A percentile compares a stretch with the other conserved stretches of the same genome.
These are phyloP conservation scores for Ogataea pini DNA, from an alignment of 805 yeast species.

Conservation along the genomic window DNA sequence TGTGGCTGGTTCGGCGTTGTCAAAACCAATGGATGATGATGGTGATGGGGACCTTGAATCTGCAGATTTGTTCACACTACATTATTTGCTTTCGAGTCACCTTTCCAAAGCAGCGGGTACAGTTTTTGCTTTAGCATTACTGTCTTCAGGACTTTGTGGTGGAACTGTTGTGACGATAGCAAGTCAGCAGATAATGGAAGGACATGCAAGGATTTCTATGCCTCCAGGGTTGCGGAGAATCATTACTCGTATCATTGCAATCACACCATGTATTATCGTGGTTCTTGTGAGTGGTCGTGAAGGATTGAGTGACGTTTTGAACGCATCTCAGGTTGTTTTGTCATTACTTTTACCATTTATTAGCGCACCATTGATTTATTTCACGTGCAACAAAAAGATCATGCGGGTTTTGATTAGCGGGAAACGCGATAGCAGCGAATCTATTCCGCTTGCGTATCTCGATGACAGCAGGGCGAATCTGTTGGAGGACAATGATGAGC, in stretches of 20 bases:
- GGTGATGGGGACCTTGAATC: conserved; percentile 63
- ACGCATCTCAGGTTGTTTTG: conserved; percentile 80
- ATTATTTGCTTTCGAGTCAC: conserved; percentile 65
- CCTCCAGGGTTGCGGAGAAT: conserved; percentile 82
- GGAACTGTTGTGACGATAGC: conserved; percentile 93
- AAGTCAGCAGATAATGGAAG: conserved; percentile 92
- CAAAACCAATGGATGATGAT: conserved; percentile 38
- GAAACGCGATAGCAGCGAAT: conserved; percentile 8
- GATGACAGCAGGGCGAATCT: conserved; percentile 15
- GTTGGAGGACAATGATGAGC: conserved; percentile 8
- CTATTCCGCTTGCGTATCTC: conserved; percentile 12
- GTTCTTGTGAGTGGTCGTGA: conserved; percentile 74
- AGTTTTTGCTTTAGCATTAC: conserved; percentile 83
- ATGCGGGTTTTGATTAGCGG: conserved; percentile 34
- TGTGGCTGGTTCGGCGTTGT: conserved; percentile 87
- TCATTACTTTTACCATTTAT: conserved; percentile 82
- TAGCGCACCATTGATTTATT: conserved; percentile 82
- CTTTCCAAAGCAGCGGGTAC: conserved; percentile 85
- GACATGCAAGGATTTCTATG: conserved; percentile 76
- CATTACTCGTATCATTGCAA: conserved; percentile 79
- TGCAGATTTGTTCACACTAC: conserved; percentile 83
- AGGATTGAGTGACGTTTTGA: conserved; percentile 74
- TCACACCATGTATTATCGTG: conserved; percentile 79
- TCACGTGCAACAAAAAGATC: conserved; percentile 61
- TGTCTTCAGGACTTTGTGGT: conserved; percentile 92